Base-by-base conservation (phyloP, 768 basidiomycete genomes). In the Termitomyces sp. region DNA sequence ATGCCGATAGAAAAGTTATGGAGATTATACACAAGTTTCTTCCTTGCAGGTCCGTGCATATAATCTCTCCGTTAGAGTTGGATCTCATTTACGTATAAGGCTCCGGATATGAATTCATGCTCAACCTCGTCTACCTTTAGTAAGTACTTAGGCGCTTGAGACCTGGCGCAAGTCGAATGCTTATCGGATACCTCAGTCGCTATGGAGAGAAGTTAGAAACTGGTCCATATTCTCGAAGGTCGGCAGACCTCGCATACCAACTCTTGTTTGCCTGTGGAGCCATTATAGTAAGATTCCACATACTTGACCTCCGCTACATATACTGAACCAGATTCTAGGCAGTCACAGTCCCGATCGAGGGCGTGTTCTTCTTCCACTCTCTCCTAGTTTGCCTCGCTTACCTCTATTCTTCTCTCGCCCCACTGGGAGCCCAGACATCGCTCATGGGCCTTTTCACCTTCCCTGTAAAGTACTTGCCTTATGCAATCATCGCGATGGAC, bases 201-300 rank as follows among this genome's bases (percentile, higher is more conserved):
- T 84, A 81, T 50, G 76, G 83, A 24, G 76, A 85, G 62, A 74
- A 82, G 39, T 73, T 94, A 4, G 92, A 94, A 71, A 72, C 75
- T 14, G 74, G 75, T 4, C 77, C 84, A 43, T 94, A 83, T 64
- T 61, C 67, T 0, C 69, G 75, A 4, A 79, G 81, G 48, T 88
- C 89, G 0, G 81, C 88, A 3, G 91, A 94, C 70, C 79, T 88
- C 47, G 88, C 88, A 18, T 92, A 85, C 81, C 90, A 92, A 63
- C 76, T 86, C 18, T 65, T 84, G 57, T 69, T 85, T 51, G 80
- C 84, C 9, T 71, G 77, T 41, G 70, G 70, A 29, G 73, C 74
- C 12, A 85, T 92, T 36, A 71, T 91, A 32, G 89, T 91, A 68
- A 58, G 86, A 74, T 32, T 27, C 9, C 7, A 12, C 26, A 22